Evolutionary conservation across 306 rosid genomes (phyloP).

Genomic region (Lithocarpus polystachyus): DNA sequence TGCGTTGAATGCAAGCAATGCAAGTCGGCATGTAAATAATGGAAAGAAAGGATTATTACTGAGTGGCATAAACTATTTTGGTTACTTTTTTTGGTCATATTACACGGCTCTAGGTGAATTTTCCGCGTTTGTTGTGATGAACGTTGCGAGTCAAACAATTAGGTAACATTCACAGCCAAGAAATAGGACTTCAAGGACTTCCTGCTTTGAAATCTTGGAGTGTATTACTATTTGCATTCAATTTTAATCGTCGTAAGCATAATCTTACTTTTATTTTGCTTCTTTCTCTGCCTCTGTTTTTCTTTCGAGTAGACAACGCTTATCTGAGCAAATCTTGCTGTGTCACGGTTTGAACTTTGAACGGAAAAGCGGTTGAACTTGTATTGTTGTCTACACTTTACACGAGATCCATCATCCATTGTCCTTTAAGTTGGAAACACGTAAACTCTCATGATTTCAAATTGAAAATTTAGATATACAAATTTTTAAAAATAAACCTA

Average conservation of each 20-base stretch:
- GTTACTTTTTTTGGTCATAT: neutral
- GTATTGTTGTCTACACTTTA: neutral
- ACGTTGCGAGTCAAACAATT: neutral
- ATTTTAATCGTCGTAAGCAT: neutral
- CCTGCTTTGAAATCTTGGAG: neutral
- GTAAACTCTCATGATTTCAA: neutral
- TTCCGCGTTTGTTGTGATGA: slow-evolving; percentile 5
- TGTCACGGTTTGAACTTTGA: neutral
- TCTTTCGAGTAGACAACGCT: neutral
- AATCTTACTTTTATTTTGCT: neutral
- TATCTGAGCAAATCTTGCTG: neutral
- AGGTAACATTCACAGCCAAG: slow-evolving; percentile 26
- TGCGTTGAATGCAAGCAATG: neutral
- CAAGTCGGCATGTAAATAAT: slow-evolving; percentile 12
- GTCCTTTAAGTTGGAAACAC: neutral
- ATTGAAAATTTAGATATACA: too few relatives aligned
- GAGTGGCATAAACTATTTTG: neutral
- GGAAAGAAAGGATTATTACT: neutral
- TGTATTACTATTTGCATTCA: neutral
- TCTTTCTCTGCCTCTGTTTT: neutral
- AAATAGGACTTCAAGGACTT: neutral
- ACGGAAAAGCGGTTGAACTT: neutral
- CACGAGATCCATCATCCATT: neutral
- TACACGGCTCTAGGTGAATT: neutral
- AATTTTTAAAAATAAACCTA: too few relatives aligned